A percentile compares a stretch with the other conserved stretches of the same genome.
Evolutionary conservation across 805 yeast species (phyloP).

Genomic region (Yamadazyma kitorensis): DNA sequence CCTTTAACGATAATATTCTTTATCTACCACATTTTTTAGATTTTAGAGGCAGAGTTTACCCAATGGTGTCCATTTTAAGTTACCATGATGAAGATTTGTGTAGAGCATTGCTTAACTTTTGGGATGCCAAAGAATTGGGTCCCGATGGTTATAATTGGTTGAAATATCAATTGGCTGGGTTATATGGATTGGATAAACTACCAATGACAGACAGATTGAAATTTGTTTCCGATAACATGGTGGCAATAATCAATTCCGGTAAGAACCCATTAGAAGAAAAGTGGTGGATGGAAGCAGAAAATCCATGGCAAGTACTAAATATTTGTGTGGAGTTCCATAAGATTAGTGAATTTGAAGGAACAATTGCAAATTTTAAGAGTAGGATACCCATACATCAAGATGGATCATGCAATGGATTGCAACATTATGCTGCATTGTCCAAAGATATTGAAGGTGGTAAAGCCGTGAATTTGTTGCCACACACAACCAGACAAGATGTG

Average conservation of each 20-base stretch:
- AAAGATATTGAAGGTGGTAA: constrained; percentile 33
- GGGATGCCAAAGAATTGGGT: constrained; percentile 37
- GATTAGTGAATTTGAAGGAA: constrained; percentile 15
- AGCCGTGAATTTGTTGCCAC: constrained; percentile 34
- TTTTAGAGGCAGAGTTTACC: constrained; percentile 42
- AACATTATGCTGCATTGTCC: constrained; percentile 45
- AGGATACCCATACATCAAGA: constrained; percentile 42
- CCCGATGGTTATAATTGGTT: constrained; percentile 35
- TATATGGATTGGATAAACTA: constrained; percentile 29
- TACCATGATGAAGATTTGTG: constrained; percentile 36
- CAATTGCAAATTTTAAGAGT: constrained; percentile 19
- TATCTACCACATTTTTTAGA: constrained; percentile 39
- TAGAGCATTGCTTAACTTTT: constrained; percentile 34
- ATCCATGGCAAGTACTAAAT: constrained; percentile 39
- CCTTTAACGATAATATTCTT: constrained; percentile 24
- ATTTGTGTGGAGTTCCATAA: constrained; percentile 30
- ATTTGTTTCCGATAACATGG: constrained; percentile 24
- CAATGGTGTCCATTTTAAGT: constrained; percentile 31
- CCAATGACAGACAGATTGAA: constrained; percentile 20
- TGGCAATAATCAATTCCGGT: constrained; percentile 25
- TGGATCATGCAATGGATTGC: constrained; percentile 46
- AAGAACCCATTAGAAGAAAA: constrained; percentile 21
- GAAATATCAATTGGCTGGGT: constrained; percentile 36
- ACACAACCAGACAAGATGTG: constrained; percentile 26
- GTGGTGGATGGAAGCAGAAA: constrained; percentile 39